These are phyloP conservation scores for Aristolochia contorta DNA, from an alignment of 164 flowering plant species.

Conservation along the genomic window DNA sequence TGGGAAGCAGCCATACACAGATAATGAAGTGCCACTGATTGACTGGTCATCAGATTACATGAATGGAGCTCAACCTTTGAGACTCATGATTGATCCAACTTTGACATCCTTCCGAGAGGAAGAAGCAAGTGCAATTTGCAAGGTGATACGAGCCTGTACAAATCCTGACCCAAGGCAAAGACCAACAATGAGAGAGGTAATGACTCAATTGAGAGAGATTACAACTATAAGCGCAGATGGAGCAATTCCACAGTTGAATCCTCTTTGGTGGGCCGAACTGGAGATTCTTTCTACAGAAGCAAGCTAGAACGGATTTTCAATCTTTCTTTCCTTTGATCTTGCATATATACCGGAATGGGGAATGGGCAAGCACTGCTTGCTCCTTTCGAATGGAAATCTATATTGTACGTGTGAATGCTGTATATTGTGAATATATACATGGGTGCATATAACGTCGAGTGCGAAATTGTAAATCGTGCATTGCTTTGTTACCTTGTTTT, in stretches of 20 bases:
- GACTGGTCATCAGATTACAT: slow-evolving; percentile 34
- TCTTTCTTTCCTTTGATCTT: too few species aligned
- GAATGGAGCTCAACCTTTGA: slow-evolving; percentile 15
- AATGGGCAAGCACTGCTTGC: too few species aligned
- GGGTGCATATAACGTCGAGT: too few species aligned
- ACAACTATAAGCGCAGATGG: slow-evolving; percentile 54
- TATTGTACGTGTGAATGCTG: too few species aligned
- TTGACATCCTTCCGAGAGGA: slow-evolving; percentile 31
- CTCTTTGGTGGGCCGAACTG: slow-evolving; percentile 88
- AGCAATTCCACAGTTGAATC: slow-evolving; percentile 54
- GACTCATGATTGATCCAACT: slow-evolving; percentile 53
- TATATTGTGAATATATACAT: too few species aligned
- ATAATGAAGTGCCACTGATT: slow-evolving; percentile 16
- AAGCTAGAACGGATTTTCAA: slow-evolving; percentile 13
- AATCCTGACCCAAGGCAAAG: slow-evolving; percentile 41
- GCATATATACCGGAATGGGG: too few species aligned
- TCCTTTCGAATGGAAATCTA: too few species aligned
- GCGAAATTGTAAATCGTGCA: too few species aligned
- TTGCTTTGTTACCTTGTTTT: too few species aligned
- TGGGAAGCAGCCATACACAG: slow-evolving; percentile 37
- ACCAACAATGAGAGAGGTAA: slow-evolving; percentile 49
- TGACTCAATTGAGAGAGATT: slow-evolving; percentile 42
- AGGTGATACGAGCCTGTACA: slow-evolving; percentile 37
- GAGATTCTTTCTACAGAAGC: slow-evolving; percentile 45
- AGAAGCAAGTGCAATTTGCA: slow-evolving; percentile 28